phyloP scores from a whole-genome alignment of 371 early-diverging fungal species.

The Rhizopus stolonifer region DNA sequence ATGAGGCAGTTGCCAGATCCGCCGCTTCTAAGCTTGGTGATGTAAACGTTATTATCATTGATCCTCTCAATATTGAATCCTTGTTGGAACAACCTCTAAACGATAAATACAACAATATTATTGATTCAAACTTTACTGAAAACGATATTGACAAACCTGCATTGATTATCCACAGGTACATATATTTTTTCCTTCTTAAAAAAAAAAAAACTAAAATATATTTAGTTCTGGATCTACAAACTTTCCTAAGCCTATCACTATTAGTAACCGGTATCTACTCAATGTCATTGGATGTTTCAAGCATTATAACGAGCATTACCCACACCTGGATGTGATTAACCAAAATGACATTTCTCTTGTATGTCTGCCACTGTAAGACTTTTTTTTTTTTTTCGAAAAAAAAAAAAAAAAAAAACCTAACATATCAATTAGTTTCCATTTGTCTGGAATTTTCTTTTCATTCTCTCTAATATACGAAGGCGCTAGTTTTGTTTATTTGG shows the following conservation, averaged over 20 bases:
- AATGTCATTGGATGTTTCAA: not conserved
- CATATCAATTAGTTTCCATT: no score
- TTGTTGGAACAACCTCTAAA: slow-evolving; percentile 5
- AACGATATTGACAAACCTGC: slow-evolving; percentile 14
- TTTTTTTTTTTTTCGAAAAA: no score
- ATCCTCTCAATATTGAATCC: slow-evolving; percentile 14
- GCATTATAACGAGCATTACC: not conserved
- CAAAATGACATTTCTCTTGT: slow-evolving; percentile 10
- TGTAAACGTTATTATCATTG: not conserved
- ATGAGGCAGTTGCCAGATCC: slow-evolving; percentile 8
- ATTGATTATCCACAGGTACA: slow-evolving; percentile 21
- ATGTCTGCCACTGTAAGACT: slow-evolving; percentile 18
- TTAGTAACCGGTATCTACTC: slow-evolving; percentile 20
- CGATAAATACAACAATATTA: not conserved
- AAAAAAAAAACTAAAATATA: not conserved
- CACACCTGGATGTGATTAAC: not conserved
- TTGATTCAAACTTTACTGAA: slow-evolving; percentile 9
- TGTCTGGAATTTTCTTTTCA: no score
- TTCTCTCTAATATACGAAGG: no score
- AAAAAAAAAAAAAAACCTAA: no score
- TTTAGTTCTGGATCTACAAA: slow-evolving; percentile 22
- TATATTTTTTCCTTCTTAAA: not conserved
- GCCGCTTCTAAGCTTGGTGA: not conserved
- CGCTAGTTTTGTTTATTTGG: slow-evolving; percentile 8
- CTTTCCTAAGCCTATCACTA: slow-evolving; percentile 20